phyloP scores from a whole-genome alignment of 2,329 filamentous ascomycete genomes.

The Neofusicoccum laricinum region DNA sequence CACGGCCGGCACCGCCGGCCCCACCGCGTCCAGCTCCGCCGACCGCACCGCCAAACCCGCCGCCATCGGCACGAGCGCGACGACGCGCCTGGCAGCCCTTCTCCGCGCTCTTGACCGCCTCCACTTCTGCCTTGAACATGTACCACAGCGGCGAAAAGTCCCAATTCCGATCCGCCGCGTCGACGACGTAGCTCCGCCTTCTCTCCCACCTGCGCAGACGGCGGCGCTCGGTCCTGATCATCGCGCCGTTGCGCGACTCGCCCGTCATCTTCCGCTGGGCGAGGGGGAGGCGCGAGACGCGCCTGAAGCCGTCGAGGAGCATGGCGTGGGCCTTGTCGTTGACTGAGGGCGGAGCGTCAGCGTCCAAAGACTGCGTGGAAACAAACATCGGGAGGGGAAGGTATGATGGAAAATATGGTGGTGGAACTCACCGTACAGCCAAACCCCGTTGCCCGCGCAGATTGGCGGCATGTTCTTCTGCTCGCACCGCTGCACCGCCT shows the following conservation, averaged over 20 bases:
- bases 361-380: not conserved
- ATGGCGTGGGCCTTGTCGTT: not conserved
- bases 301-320: not conserved
- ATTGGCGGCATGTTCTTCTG: constrained; percentile 9
- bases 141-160: constrained; percentile 13
- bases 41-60: not conserved
- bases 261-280: not conserved
- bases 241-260: not conserved
- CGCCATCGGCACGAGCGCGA: not conserved
- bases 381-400: too few relatives aligned
- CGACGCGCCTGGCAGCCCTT: too few relatives aligned
- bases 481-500: not conserved
- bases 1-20: not conserved
- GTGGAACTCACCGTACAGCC: constrained; percentile 17
- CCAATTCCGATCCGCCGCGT: not conserved
- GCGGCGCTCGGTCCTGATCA: not conserved
- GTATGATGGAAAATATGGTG: too few relatives aligned
- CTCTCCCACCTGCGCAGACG: not conserved
- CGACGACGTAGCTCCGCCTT: not conserved
- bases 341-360: not conserved
- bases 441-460: constrained; percentile 19
- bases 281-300: too few relatives aligned
- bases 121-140: not conserved
- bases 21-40: not conserved
- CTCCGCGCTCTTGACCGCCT: not conserved